Evolutionary conservation across 1,284 basidiomycete genomes (phyloP), one percentile per base, ranked within the genome.

Genomic region (Naganishia cerealis): DNA sequence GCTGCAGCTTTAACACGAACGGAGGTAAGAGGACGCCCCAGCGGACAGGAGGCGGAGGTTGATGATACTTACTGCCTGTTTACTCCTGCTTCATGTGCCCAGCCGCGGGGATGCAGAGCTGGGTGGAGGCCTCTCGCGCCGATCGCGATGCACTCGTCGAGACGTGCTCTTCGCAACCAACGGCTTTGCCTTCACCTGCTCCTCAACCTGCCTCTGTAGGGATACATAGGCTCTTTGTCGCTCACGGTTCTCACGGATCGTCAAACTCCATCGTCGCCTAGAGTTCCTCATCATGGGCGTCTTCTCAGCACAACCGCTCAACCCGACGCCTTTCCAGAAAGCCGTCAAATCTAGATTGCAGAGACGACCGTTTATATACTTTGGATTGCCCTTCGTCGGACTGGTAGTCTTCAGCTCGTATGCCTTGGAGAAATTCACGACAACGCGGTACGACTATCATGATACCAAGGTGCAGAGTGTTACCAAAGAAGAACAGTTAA

Each of bases 371-470:
- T 82, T 85, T 73, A 72, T 82, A 21, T 74, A 80, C 63, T 97
- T 97, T 73, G 94, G 94, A 8, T 79, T 94, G 1, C 92, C 94
- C 0, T 97, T 98, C 80, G 72, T 96, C 24, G 78, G 88, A 68
- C 84, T 94, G 75, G 90, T 97, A 77, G 91, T 97, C 70, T 87
- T 85, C 9, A 88, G 91, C 16, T 92, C 90, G n/a, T 97, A 90
- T 76, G 92, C 87, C 1, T 82, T 99, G 59, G 86, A 88, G 50
- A 84, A 85, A 3, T 87, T 99, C 76, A 94, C 94, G 0, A 91
- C 94, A 80, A 94, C 91, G 16, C 85, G 91, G 43, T 98, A 97
- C 79, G 94, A 96, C 76, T 82, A 92, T 72, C 89, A 94, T 57
- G 88, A 90, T 73, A 85, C 89, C 77, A 91, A 89, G 76, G 86